Conservation (phyloP, 805 yeast genomes). For the Metschnikowia sp. region DNA sequence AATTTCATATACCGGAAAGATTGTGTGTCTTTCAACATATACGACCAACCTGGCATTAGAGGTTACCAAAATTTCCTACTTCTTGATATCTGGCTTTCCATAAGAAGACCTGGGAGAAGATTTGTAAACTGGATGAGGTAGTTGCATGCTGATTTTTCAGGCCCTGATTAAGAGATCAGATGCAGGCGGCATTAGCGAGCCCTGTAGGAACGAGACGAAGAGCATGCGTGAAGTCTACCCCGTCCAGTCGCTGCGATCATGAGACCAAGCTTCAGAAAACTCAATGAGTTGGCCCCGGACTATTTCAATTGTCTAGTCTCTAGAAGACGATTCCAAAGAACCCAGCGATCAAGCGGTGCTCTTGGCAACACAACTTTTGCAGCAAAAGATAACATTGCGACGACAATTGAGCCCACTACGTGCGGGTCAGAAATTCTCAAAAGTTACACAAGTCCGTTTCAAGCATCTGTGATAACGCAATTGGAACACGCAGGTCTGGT, state of each 20-base stretch:
- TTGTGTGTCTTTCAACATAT: neutral
- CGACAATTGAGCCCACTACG: conserved; percentile 65
- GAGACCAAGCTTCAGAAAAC: conserved; percentile 5
- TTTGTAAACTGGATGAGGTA: no score
- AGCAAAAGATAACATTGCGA: conserved; percentile 76
- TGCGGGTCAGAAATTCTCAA: conserved; percentile 68
- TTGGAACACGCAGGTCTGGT: conserved; percentile 51
- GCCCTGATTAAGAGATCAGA: no score
- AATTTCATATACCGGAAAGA: neutral
- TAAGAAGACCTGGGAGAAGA: no score
- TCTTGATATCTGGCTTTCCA: no score
- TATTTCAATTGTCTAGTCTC: conserved; percentile 14
- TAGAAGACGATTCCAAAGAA: neutral
- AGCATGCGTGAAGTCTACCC: no score
- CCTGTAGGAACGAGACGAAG: no score
- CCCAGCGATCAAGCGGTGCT: conserved; percentile 1
- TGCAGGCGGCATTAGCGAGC: neutral
- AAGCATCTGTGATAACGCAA: conserved; percentile 66
- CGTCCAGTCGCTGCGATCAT: neutral
- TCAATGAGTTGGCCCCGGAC: conserved; percentile 4
- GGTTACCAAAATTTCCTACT: no score
- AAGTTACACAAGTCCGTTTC: conserved; percentile 69
- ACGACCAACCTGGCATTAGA: no score
- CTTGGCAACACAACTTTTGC: conserved; percentile 10
- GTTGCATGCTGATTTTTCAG: no score